Evolutionary conservation across 2,329 filamentous ascomycete genomes (phyloP), one percentile per base, ranked within the genome.

Genomic region (Alternaria sp.): DNA sequence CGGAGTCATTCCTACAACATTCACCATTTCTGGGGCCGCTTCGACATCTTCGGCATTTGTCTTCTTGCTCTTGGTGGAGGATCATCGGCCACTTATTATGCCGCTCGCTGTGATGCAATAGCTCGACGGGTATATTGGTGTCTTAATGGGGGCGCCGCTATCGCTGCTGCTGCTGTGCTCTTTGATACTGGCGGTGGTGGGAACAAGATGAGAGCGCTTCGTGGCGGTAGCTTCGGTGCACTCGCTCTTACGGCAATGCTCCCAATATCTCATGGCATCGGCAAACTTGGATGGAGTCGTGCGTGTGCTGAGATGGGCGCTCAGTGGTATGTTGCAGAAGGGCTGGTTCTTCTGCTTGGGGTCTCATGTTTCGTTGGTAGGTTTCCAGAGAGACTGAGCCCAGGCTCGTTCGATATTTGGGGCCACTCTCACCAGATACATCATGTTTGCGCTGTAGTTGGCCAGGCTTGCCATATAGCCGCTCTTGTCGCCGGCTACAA

Each of bases 31-130:
- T 75, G 72, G 72, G 72, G 70, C 11, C 62, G 64, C 30, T 67
- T 77, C 66, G 75, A 77, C 53, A 73, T 77, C 14, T 61, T 76
- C 20, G 70, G 75, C 2, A 76, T 76, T 6, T 74, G 5, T 72
- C 74, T 49, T 45, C 60, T 50, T 0, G 47, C 26, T 33, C 0
- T 50, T 2, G 47, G 47, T 1, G 26, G 18, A 1, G 26, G 25
- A 14, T 20, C 26, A 14, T 50, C 44, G 9, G 47, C 47, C 47
- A 50, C 0, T 1, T 30, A 50, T 50, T 50, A 30, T 50, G 47
- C 25, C 28, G 25, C 2, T 50, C 47, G 47, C 11, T 50, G 47
- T 30, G 11, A 50, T 30, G n/a, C 25, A 18, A 3, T 50, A 3
- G 47, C 25, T 26, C 47, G 9, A 18, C 47, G 11, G 5, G n/a